Conservation (phyloP, 2,329 filamentous ascomycete species). For the Mollisiaceae sp. region DNA sequence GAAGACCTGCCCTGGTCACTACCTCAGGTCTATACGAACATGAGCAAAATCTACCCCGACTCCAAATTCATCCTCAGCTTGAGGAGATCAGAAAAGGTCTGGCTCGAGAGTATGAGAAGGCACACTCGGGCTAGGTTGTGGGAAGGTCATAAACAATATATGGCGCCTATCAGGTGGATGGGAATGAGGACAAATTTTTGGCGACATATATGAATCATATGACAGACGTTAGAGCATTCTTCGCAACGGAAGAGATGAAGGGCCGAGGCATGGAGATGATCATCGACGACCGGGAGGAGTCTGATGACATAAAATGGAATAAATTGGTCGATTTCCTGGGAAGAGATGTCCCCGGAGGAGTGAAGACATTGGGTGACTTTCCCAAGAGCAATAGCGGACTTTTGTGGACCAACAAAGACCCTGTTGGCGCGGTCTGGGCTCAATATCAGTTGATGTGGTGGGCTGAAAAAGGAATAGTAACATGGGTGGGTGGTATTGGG, state of each 20-base stretch:
- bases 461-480: neutral
- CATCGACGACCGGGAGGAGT: conserved; percentile 14
- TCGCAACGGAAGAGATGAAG: conserved; percentile 12
- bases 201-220: conserved; percentile 17
- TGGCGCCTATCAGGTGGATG: conserved; percentile 16
- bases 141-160: conserved; percentile 19
- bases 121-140: conserved; percentile 14
- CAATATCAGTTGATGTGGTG: conserved; percentile 5
- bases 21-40: conserved; percentile 17
- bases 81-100: conserved; percentile 15
- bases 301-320: conserved; percentile 14
- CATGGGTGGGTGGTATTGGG: neutral
- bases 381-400: conserved; percentile 18
- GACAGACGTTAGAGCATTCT: conserved; percentile 13
- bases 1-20: conserved; percentile 21
- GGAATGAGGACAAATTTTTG: conserved; percentile 19
- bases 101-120: conserved; percentile 13
- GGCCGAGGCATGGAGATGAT: conserved; percentile 15
- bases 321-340: conserved; percentile 16
- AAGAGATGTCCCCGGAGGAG: conserved; percentile 1
- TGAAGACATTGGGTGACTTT: conserved; percentile 15
- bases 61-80: conserved; percentile 21
- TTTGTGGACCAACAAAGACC: conserved; percentile 10
- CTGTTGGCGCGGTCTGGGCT: neutral
- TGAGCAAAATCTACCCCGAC: conserved; percentile 14